A percentile compares a stretch with the other conserved stretches of the same genome.
These are phyloP conservation scores for Amphibolis antarctica DNA, from an alignment of 106 monocot species.

Conservation along the genomic window DNA sequence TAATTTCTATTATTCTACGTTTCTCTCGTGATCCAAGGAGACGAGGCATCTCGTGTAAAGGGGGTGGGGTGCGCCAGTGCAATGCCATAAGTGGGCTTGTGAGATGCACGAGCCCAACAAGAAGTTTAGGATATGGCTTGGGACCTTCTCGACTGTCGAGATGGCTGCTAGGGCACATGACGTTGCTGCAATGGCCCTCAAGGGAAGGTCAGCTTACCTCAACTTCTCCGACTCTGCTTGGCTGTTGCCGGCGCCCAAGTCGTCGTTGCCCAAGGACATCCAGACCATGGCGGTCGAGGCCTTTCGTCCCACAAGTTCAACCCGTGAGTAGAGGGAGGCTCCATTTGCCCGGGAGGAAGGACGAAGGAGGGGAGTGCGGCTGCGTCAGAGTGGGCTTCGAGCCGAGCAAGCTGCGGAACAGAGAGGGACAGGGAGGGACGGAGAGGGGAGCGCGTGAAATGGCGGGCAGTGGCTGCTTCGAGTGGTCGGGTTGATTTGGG, in stretches of 20 bases:
- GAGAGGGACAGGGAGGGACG: too few relatives aligned
- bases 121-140: slow-evolving; percentile 85
- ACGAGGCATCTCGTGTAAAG: slow-evolving; percentile 79
- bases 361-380: too few relatives aligned
- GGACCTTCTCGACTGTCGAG: slow-evolving; percentile 81
- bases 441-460: too few relatives aligned
- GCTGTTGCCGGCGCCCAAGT: slow-evolving; percentile 35
- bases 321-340: neutral
- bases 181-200: slow-evolving; percentile 79
- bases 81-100: slow-evolving; percentile 70
- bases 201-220: slow-evolving; percentile 65
- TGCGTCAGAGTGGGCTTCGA: too few relatives aligned
- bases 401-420: too few relatives aligned
- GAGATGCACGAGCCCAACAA: slow-evolving; percentile 82
- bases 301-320: slow-evolving; percentile 34
- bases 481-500: too few relatives aligned
- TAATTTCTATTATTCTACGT: too few relatives aligned
- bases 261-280: slow-evolving; percentile 38
- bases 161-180: slow-evolving; percentile 94
- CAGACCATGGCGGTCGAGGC: slow-evolving; percentile 49
- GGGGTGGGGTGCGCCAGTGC: slow-evolving; percentile 59
- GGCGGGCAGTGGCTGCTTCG: too few relatives aligned
- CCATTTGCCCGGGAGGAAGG: neutral
- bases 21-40: slow-evolving; percentile 78
- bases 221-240: slow-evolving; percentile 88